Evolutionary conservation across 2,329 filamentous ascomycete species (phyloP), one percentile per base, ranked within the genome.

Genomic region (Monosporascus sp.): DNA sequence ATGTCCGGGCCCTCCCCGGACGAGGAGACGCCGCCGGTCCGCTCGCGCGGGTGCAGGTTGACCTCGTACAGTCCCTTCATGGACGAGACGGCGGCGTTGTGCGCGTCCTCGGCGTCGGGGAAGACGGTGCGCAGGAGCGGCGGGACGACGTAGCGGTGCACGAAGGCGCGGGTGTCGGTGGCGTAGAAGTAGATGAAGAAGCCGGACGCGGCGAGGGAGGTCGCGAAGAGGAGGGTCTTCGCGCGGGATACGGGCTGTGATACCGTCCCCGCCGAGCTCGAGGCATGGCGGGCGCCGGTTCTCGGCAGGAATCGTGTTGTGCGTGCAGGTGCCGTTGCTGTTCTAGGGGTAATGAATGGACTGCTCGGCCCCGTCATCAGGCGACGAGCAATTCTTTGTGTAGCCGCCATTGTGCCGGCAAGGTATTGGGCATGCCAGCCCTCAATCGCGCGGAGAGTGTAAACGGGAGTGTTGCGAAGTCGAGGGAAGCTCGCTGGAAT

Each of bases 51-150:
- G 68, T 97, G 82, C 35, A 97, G 72, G 37, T 87, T 86, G 51
- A 93, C 80, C 46, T 78, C 76, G 72, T 94, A 88, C 18, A 96
- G 78, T 1, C 75, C 73, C 72, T 89, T 88, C 65, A 99, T 75
- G 7, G 84, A 77, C 38, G 78, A 74, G 3, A 89, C 91, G 49
- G 89, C 89, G 22, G 80, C 77, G 65, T 95, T 87, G 69, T 99
- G 94, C n/a, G 93, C 94, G 40, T 96, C 91, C 71, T 99, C 94
- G 54, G 88, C 88, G 63, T 94, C 89, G 5, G 86, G 79, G 69
- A 83, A 87, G 54, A 89, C 54, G 50, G 78, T 72, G 49, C 89
- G 85, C 5, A 94, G 67, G 18, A 85, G 66, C 0, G 81, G 88
- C 2, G 88, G 85, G 15, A 87, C 76, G 31, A 87, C 70, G 70